A percentile compares a stretch with the other conserved stretches of the same genome.
Conservation (phyloP, 2,329 filamentous ascomycete species). For the Aspergillus udagawae region DNA sequence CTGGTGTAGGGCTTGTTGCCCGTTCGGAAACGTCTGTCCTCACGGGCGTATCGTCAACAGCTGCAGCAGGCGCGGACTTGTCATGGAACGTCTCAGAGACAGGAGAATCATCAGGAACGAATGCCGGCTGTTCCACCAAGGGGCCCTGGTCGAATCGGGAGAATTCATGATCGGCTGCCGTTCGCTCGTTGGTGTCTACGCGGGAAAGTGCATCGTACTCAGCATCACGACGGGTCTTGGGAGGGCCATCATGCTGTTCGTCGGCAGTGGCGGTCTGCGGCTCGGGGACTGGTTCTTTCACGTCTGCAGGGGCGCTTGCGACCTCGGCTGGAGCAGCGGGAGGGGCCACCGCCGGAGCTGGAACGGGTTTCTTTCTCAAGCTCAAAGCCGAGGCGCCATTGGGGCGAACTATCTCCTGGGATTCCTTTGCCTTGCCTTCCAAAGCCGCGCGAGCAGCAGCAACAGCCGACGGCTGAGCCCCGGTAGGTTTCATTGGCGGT, state of each 20-base stretch:
- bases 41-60: constrained; percentile 2
- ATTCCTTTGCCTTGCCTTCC: constrained; percentile 34
- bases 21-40: constrained; percentile 1
- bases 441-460: constrained; percentile 42
- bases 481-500: constrained; percentile 31
- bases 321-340: constrained; percentile 7
- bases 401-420: constrained; percentile 23
- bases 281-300: constrained; percentile 16
- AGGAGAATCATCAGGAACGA: constrained; percentile 57
- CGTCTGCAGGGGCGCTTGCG: constrained; percentile 6
- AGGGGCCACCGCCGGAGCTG: constrained; percentile 11
- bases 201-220: constrained; percentile 56
- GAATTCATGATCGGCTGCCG: constrained; percentile 48
- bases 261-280: constrained; percentile 1
- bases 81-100: constrained; percentile 16
- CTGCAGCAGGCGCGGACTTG: constrained; percentile 7
- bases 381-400: constrained; percentile 27
- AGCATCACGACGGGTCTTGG: constrained; percentile 47
- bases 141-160: constrained; percentile 84
- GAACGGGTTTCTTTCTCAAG: constrained; percentile 34
- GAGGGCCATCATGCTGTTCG: constrained; percentile 24
- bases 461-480: constrained; percentile 33
- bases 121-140: constrained; percentile 79
- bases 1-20: constrained; percentile 3
- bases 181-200: constrained; percentile 50